These are phyloP conservation scores for Byssochlamys sp. DNA, from an alignment of 2,329 filamentous ascomycete species.

Conservation along the genomic window DNA sequence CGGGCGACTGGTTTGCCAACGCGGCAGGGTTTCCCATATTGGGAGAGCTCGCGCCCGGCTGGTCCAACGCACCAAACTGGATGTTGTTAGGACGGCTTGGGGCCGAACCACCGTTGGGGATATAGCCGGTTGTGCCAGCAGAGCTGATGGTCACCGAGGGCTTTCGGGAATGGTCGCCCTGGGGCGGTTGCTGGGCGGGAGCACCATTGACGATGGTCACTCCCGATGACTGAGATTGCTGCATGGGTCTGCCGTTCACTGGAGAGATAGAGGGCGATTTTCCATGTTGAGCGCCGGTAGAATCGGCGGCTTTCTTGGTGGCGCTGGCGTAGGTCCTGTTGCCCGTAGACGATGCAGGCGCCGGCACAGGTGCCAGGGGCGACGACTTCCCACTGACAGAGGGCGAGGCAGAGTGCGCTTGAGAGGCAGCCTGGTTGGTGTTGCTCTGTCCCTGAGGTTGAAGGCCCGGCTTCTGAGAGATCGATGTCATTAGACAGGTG, in stretches of 20 bases:
- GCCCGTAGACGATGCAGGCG: conserved; percentile 42
- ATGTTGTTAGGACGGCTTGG: conserved; percentile 48
- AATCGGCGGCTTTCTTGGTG: conserved; percentile 49
- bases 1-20: conserved; percentile 32
- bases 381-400: conserved; percentile 44
- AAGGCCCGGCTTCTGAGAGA: conserved; percentile 39
- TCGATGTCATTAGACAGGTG: conserved; percentile 54
- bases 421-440: conserved; percentile 40
- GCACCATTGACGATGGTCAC: conserved; percentile 60
- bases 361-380: conserved; percentile 40
- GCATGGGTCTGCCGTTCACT: conserved; percentile 73
- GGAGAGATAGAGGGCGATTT: conserved; percentile 60
- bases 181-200: conserved; percentile 23
- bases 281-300: conserved; percentile 44
- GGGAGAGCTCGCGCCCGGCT: conserved; percentile 45
- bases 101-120: conserved; percentile 63
- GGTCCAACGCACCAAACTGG: conserved; percentile 69
- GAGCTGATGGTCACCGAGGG: conserved; percentile 85
- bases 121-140: conserved; percentile 64
- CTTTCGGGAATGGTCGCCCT: conserved; percentile 69
- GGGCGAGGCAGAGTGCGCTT: conserved; percentile 36
- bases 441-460: conserved; percentile 42
- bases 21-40: conserved; percentile 54
- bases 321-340: conserved; percentile 53
- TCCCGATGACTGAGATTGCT: conserved; percentile 28